phyloP scores from a whole-genome alignment of 2,329 filamentous ascomycete species.

The Escovopsis sp. region DNA sequence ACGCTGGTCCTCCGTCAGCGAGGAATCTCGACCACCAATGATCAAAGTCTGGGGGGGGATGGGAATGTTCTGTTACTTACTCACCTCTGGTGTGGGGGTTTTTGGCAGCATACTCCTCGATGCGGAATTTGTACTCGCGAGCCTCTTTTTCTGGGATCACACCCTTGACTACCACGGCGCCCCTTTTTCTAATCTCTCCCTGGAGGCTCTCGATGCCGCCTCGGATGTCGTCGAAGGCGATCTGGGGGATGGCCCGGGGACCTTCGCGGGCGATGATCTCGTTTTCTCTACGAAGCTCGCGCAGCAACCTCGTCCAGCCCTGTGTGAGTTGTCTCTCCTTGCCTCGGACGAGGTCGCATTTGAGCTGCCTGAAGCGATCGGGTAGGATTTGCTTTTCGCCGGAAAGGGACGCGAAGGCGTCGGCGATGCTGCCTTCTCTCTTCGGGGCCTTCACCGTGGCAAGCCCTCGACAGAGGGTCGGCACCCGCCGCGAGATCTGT shows the following conservation, averaged over 20 bases:
- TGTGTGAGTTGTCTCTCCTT: slow-evolving; percentile 30
- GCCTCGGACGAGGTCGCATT: slow-evolving; percentile 34
- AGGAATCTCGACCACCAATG: not conserved
- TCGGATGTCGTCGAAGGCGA: slow-evolving; percentile 32
- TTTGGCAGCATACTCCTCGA: slow-evolving; percentile 47
- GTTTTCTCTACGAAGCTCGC: slow-evolving; percentile 30
- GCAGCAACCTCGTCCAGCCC: slow-evolving; percentile 34
- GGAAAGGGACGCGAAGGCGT: slow-evolving; percentile 44
- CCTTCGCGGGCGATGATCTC: slow-evolving; percentile 28
- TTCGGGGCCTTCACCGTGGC: slow-evolving; percentile 5
- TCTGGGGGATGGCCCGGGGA: slow-evolving; percentile 33
- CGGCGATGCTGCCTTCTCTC: slow-evolving; percentile 46
- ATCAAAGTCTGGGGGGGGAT: not conserved
- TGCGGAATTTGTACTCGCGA: slow-evolving; percentile 45
- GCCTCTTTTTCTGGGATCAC: slow-evolving; percentile 50
- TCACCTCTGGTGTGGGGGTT: slow-evolving; percentile 45
- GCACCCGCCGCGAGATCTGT: slow-evolving; percentile 3
- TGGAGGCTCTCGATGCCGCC: slow-evolving; percentile 19
- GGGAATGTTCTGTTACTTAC: not conserved
- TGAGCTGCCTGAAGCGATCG: slow-evolving; percentile 39
- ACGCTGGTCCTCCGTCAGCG: slow-evolving; percentile 27
- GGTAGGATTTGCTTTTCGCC: slow-evolving; percentile 33
- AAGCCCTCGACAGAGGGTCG: slow-evolving; percentile 2
- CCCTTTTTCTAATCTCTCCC: slow-evolving; percentile 42
- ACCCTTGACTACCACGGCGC: slow-evolving; percentile 47